Conservation (phyloP, 1,139 yeast genomes). For the Meyerozyma sp. region DNA sequence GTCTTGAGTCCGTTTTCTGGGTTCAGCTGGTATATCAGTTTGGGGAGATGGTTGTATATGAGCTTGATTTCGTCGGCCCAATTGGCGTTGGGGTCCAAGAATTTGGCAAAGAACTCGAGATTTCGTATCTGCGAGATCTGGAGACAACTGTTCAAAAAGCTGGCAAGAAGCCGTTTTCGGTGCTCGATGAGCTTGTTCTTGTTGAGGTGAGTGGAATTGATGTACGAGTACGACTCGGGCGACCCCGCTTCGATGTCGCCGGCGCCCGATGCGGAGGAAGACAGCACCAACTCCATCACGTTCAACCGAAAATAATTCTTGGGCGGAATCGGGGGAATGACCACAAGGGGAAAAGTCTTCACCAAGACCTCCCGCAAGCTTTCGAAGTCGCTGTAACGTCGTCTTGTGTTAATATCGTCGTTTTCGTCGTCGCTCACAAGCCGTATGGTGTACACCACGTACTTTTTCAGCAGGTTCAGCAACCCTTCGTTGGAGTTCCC, state of each 20-base stretch:
- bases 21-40: conserved; percentile 47
- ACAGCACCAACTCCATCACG: conserved; percentile 26
- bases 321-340: conserved; percentile 94
- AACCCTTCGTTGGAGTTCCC: conserved; percentile 71
- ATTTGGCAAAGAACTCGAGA: conserved; percentile 64
- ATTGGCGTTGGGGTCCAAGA: conserved; percentile 78
- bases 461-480: conserved; percentile 55
- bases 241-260: conserved; percentile 6
- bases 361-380: conserved; percentile 65
- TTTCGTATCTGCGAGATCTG: conserved; percentile 50
- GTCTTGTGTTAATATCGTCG: conserved; percentile 57
- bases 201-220: conserved; percentile 39
- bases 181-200: conserved; percentile 44
- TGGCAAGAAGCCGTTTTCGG: conserved; percentile 72
- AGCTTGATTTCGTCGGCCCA: conserved; percentile 56
- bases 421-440: conserved; percentile 29
- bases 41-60: conserved; percentile 37
- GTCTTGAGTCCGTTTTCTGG: conserved; percentile 49
- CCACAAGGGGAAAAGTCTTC: conserved; percentile 71
- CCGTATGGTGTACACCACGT: conserved; percentile 75
- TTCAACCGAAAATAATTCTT: conserved; percentile 55
- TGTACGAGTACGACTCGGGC: conserved; percentile 27
- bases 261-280: conserved; percentile 7
- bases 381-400: conserved; percentile 92
- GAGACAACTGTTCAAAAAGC: conserved; percentile 74